Base-by-base conservation (phyloP, 2,329 filamentous ascomycete species). In the Malbranchea zuffiana region DNA sequence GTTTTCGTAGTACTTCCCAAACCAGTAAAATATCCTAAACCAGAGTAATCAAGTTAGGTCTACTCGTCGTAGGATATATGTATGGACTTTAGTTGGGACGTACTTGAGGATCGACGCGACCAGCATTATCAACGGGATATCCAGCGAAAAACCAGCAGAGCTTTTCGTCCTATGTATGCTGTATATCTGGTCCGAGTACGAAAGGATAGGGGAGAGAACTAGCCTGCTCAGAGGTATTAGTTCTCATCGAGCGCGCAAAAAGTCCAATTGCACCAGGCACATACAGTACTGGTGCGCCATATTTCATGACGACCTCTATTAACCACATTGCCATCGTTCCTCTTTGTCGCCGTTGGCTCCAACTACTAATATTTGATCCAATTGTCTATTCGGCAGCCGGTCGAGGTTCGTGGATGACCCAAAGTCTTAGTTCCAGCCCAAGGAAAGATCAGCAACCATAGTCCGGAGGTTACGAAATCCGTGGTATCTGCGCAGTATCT, bases 121-220 rank as follows among this genome's bases (percentile, higher is more conserved):
- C 12, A 79, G 70, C 75, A 79, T 79, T 46, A 79, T 79, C 48
- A 79, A 57, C 11, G 75, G 75, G 24, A 79, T 78, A 50, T 80
- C 75, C 47, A 80, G 61, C 11, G 74, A 78, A 57, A 80, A 80
- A 20, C 75, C 75, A 21, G 69, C 70, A 3, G 74, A 78, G 39
- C 64, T 72, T 47, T 71, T 67, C 40, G 59, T 68, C 46, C 67
- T 68, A 57, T 78, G 69, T 50, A 79, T 79, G 47, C 69, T 73
- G 54, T 74, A 67, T 52, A 79, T 79, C 52, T 80, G 75, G 55
- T 80, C 75, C 43, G 72, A 68, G 60, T 80, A 80, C 47, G 72
- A 76, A 33, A 74, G 78, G 41, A 80, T 58, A 6, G 75, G 75
- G 5, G 74, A 77, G 6, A 72, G 68, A 35, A 77, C 63, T 44